Conservation (phyloP, 2,329 filamentous ascomycete species). For the Whalleya microplaca region DNA sequence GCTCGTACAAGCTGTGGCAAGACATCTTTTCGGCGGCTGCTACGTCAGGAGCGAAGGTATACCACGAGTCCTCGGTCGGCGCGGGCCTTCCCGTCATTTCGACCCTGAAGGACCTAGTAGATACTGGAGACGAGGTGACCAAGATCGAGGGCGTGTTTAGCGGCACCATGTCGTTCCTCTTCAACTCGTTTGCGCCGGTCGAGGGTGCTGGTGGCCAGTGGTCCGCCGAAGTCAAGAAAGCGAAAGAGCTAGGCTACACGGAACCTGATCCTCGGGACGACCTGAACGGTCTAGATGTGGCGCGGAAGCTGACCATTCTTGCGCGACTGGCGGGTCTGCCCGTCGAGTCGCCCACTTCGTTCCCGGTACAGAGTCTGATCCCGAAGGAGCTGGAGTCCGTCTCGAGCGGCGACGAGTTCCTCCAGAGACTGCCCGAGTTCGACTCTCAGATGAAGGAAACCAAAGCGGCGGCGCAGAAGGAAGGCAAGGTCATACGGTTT, state of each 20-base stretch:
- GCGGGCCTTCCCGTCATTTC: constrained; percentile 93
- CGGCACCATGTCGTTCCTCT: constrained; percentile 96
- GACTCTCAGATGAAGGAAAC: constrained; percentile 88
- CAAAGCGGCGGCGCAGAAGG: constrained; percentile 81
- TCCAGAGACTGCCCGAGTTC: constrained; percentile 77
- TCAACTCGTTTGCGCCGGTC: constrained; percentile 93
- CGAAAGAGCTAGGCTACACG: constrained; percentile 90
- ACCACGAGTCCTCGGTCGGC: constrained; percentile 94
- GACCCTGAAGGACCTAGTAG: constrained; percentile 90
- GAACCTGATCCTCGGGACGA: constrained; percentile 88
- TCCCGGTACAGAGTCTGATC: constrained; percentile 93
- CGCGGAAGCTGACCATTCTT: constrained; percentile 94
- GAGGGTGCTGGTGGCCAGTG: constrained; percentile 78
- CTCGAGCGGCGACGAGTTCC: constrained; percentile 81
- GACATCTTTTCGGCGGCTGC: constrained; percentile 79
- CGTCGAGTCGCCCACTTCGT: constrained; percentile 81
- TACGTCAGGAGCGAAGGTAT: constrained; percentile 76
- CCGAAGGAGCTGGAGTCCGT: constrained; percentile 82
- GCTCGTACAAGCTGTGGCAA: constrained; percentile 79
- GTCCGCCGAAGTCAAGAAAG: constrained; percentile 89
- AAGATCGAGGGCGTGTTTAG: constrained; percentile 98
- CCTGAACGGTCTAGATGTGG: constrained; percentile 86
- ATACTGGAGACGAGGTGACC: constrained; percentile 88
- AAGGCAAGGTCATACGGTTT: constrained; percentile 91
- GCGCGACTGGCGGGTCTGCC: constrained; percentile 82